Conservation (phyloP, 148 eudicot species). For the Tetragonia tetragonoides region DNA sequence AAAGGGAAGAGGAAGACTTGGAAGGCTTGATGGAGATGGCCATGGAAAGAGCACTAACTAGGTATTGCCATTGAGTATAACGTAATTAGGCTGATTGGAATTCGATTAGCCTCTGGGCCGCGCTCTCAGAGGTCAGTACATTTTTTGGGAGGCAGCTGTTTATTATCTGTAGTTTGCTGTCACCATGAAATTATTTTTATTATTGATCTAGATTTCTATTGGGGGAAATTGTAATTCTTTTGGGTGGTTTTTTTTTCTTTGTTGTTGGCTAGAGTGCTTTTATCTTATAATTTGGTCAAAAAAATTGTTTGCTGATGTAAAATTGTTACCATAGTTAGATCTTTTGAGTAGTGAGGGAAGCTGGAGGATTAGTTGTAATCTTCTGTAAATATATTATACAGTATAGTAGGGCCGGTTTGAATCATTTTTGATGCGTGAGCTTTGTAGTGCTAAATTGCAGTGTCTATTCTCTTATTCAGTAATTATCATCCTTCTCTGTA, state of each 20-base stretch:
- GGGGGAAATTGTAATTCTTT: constrained; percentile 33
- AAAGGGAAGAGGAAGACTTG: background rate
- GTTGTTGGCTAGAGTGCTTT: background rate
- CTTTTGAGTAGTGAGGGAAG: constrained; percentile 22
- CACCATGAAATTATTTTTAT: constrained; percentile 28
- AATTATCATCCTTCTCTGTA: too few relatives aligned
- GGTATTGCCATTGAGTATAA: constrained; percentile 21
- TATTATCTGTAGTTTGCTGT: constrained; percentile 27
- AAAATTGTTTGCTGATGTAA: constrained; percentile 24
- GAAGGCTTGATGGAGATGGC: constrained; percentile 4
- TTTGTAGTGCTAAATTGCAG: background rate
- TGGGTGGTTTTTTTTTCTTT: constrained; percentile 20
- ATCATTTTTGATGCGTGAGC: constrained; percentile 21
- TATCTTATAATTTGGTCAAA: background rate
- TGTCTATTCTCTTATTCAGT: background rate
- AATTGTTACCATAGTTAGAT: constrained; percentile 13
- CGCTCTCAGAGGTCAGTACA: constrained; percentile 38
- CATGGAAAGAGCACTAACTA: constrained; percentile 4
- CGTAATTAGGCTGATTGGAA: constrained; percentile 16
- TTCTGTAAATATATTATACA: constrained; percentile 32
- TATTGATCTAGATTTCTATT: constrained; percentile 19
- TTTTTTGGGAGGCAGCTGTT: constrained; percentile 25
- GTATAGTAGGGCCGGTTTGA: background rate
- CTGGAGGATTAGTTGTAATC: constrained; percentile 32
- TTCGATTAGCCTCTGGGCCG: constrained; percentile 23